Base-by-base conservation (phyloP, 768 basidiomycete genomes). In the Leccinum disarticulatum region DNA sequence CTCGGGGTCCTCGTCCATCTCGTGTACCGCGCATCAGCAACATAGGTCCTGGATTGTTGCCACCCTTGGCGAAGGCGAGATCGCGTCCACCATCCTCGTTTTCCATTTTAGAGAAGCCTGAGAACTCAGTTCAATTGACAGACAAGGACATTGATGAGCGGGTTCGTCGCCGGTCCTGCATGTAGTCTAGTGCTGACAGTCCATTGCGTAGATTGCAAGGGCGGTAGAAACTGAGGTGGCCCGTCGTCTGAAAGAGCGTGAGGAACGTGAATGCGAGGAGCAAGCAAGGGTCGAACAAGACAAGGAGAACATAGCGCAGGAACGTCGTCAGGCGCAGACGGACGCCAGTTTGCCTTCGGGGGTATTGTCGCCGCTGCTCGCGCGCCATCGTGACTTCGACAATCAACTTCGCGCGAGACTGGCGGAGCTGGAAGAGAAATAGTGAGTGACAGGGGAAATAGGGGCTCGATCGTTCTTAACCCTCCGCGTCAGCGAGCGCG, bases 191-290 rank as follows among this genome's bases (percentile, higher is more conserved):
- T 35, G 15, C 54, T 61, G 28, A 55, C 60, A 30, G 33, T 49
- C 52, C 6, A 43, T 22, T 22, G 11, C 7, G 22, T 65, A 89
- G 89, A 90, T 92, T 57, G 83, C 87, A 51, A 83, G 78, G 63
- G 87, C 85, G 8, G 90, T 92, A 31, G 87, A 91, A 76, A 81
- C 77, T 7, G 88, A 92, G 70, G 89, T 89, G 55, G 82, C 85
- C 15, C 78, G 87, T 61, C 81, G 88, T 30, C 73, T 93, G 53
- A 86, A 76, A 22, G 74, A 76, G 46, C 72, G 70, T 75, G 79
- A 68, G 74, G 72, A 68, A 5, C 66, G 58, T 43, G 70, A 66
- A 63, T 68, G 66, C 43, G 73, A 74, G 59, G 78, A 79, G 58
- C 70, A 69, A 43, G 50, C 53, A 54, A 63, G 66, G 3, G 56